Base-by-base conservation (phyloP, 2,329 filamentous ascomycete species). In the Penicillium concentricum region DNA sequence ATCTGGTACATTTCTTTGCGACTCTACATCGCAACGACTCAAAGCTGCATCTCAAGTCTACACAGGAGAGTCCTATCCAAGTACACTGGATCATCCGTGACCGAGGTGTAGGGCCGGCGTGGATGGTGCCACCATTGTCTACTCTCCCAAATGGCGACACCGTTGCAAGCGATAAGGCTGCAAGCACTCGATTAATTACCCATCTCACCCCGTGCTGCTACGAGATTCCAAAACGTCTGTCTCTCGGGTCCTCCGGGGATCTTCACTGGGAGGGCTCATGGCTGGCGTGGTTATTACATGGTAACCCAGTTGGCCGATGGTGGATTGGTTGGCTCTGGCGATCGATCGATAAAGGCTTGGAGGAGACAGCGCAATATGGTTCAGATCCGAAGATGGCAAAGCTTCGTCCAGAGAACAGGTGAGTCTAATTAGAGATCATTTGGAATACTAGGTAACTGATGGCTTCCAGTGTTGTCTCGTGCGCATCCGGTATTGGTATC, bases 51-150 rank as follows among this genome's bases (percentile, higher is more conserved):
- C 49, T 68, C 2, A 43, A 56, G 12, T 24, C 20, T 13, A 56
- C 34, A 4, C 51, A 55, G 5, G 18, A 50, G 0, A 26, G 45
- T 4, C 63, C 60, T 7, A 52, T 69, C 7, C 50, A 66, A 22
- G 61, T 69, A 6, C 56, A 69, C 26, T 68, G 65, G 67, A 57
- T 68, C 3, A 67, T 68, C 12, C 59, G 65, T 12, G 59, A 67
- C 4, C 44, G 56, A 22, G 62, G 64, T 8, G 32, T 18, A 7
- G 67, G 67, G 0, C 63, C 61, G 7, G 56, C 65, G 4, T 68
- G 66, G 67, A 69, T 69, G 62, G 59, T 57, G 0, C 58, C 63
- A 1, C 65, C 66, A 5, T 63, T 49, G 3, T 61, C 66, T 2
- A 43, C 56, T 26, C 54, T 67, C 5, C 58, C 58, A 0, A 61